phyloP scores from a whole-genome alignment of 805 yeast species.

The Cephaloascus albidus region DNA sequence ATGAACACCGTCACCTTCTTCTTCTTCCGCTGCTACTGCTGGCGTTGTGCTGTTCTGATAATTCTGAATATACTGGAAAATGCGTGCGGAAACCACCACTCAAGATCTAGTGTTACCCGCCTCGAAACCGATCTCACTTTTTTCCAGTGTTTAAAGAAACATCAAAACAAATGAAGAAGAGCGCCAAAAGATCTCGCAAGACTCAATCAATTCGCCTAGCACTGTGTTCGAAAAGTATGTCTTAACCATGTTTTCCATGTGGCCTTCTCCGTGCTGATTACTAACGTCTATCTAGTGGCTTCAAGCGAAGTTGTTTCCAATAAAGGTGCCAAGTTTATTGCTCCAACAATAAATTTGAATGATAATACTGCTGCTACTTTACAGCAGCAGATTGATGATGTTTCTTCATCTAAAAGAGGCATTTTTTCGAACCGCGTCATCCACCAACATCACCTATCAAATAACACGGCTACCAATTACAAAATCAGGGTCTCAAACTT shows the following conservation, averaged over 20 bases:
- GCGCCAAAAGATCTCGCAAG: not conserved
- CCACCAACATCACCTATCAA: not conserved
- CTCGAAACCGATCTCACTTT: not conserved
- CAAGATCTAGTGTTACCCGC: not conserved
- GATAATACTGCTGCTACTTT: not conserved
- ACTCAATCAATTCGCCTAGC: too few species aligned
- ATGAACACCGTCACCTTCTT: constrained; percentile 2
- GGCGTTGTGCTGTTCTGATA: too few species aligned
- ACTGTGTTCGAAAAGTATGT: not conserved
- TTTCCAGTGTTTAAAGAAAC: not conserved
- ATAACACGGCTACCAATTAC: constrained; percentile 13
- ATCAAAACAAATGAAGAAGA: not conserved
- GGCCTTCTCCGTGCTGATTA: too few species aligned
- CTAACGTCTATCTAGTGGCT: not conserved
- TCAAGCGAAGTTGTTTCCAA: not conserved
- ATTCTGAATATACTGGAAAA: too few species aligned
- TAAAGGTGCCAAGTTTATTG: not conserved
- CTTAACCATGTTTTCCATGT: too few species aligned
- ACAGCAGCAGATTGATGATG: not conserved
- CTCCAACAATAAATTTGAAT: not conserved
- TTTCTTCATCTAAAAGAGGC: not conserved
- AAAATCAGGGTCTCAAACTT: constrained; percentile 38
- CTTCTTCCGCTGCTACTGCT: constrained; percentile 3
- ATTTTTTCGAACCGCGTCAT: not conserved
- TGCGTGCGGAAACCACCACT: not conserved